These are phyloP conservation scores for Coprinopsis strossmayeri DNA, from an alignment of 768 basidiomycete species.

Conservation along the genomic window DNA sequence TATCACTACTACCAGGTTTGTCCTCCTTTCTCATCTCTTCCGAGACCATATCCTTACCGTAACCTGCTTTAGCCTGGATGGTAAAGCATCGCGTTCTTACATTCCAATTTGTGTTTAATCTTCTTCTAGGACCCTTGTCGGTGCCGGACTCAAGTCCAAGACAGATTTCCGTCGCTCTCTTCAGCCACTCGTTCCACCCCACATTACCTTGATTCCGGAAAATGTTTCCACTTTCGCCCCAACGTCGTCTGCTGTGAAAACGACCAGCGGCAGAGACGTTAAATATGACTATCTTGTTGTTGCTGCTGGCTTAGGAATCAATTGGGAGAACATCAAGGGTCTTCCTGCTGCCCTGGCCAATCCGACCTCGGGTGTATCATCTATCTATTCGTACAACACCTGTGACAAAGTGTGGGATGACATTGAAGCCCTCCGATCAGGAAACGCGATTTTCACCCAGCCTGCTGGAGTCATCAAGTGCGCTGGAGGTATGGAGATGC, in stretches of 20 bases:
- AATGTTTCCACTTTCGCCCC: slow-evolving; percentile 75
- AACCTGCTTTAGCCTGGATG: slow-evolving; percentile 72
- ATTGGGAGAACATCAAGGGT: slow-evolving; percentile 72
- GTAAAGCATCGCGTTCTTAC: slow-evolving; percentile 38
- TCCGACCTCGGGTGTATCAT: slow-evolving; percentile 74
- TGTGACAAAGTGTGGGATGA: slow-evolving; percentile 87
- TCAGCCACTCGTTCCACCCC: slow-evolving; percentile 61
- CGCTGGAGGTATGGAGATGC: slow-evolving; percentile 58
- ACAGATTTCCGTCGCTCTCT: slow-evolving; percentile 61
- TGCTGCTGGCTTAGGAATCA: slow-evolving; percentile 82
- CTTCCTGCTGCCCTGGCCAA: slow-evolving; percentile 73
- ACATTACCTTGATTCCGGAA: slow-evolving; percentile 67
- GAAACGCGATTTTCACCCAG: slow-evolving; percentile 92
- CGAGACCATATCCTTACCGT: neutral
- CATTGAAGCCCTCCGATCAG: slow-evolving; percentile 66
- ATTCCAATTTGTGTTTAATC: neutral
- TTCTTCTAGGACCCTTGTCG: slow-evolving; percentile 76
- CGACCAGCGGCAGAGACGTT: slow-evolving; percentile 60
- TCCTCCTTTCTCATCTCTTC: neutral
- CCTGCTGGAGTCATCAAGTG: slow-evolving; percentile 92
- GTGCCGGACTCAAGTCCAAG: slow-evolving; percentile 77
- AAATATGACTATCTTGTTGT: slow-evolving; percentile 86
- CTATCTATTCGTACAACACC: slow-evolving; percentile 87
- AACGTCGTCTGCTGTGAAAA: slow-evolving; percentile 62
- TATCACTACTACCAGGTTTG: slow-evolving; percentile 81